Base-by-base conservation (phyloP, 202 grass and related monocot genomes). In the Musa balbisiana region DNA sequence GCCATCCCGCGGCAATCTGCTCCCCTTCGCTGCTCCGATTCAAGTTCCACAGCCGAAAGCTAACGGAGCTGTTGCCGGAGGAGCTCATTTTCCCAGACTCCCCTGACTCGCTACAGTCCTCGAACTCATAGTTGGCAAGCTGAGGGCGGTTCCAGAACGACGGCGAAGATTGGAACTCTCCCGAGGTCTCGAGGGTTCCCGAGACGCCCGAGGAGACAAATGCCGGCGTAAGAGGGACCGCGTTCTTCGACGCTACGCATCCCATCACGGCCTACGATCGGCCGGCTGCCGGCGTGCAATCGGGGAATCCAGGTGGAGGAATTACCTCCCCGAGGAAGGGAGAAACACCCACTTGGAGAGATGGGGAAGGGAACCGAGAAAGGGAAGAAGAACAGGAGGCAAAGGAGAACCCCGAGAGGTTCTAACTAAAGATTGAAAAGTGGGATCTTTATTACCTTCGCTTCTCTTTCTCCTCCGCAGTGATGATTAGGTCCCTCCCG, bases 1-100 rank as follows among this genome's bases (percentile, higher is more conserved):
- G 90, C 90, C 94, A 97, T 52, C 94, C 90, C 0, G 94, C 90
- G 0, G 90, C 90, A 14, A 77, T 76, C 26, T 88, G 90, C 88
- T 97, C 94, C 8, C 80, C 83, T 71, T 81, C 83, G 53, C 86
- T 64, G 81, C 84, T 79, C n/a, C 74, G 80, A 68, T 87, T 85
- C 77, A 92, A 58, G 76, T 83, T 92, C 19, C 89, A 81, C 52
- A 83, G 78, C 29, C 87, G 53, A 29, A 74, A 67, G 14, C 80
- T 78, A 22, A 56, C 78, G 14, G 66, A 55, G 1, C 55, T 76
- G 9, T 58, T 49, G 15, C 55, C 62, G 64, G 67, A 76, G 67
- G 65, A 64, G 79, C 62, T 70, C 53, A 64, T 54, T 73, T 72
- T 80, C 78, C 19, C 77, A 1, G 71, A 80, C 8, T 78, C 59